phyloP scores from a whole-genome alignment of 257 asterid species.

The Nicotiana sylvestris region DNA sequence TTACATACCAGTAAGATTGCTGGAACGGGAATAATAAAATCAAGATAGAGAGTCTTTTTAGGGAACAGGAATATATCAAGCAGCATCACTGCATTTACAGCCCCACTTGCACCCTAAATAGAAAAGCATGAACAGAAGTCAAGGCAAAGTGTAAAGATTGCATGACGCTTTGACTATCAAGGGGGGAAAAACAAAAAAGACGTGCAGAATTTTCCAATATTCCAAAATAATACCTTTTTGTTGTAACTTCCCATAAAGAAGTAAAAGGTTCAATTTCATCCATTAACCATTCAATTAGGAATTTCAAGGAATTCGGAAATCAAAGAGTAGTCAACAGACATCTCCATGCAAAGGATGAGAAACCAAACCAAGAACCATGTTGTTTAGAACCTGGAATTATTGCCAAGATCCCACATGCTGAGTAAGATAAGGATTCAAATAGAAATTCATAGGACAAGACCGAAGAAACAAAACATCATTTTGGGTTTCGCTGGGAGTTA shows the following conservation, averaged over 20 bases:
- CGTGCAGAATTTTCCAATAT: too few relatives aligned
- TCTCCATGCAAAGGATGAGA: background rate
- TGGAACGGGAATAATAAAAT: slow-evolving; percentile 73
- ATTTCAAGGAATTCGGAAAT: background rate
- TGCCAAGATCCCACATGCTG: background rate
- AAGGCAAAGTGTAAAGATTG: background rate
- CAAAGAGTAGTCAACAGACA: slow-evolving; percentile 1
- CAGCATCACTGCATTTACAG: slow-evolving; percentile 88
- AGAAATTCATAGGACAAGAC: background rate
- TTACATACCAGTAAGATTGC: slow-evolving; percentile 62
- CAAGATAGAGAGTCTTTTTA: slow-evolving; percentile 45
- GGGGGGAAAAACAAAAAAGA: background rate
- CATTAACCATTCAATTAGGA: background rate
- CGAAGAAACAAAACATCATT: background rate
- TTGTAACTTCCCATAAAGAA: background rate
- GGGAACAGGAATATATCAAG: slow-evolving; percentile 84
- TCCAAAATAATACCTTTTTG: background rate
- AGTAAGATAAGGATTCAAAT: background rate
- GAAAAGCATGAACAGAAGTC: slow-evolving; percentile 10
- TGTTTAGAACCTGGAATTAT: background rate
- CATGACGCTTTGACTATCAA: background rate
- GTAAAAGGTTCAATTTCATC: slow-evolving; percentile 3
- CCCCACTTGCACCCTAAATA: slow-evolving; percentile 94
- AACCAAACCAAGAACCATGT: slow-evolving; percentile 3
- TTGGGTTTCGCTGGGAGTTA: background rate